Evolutionary conservation across 176 grass and related monocot species (phyloP).

Genomic region (Metroxylon sagu): DNA sequence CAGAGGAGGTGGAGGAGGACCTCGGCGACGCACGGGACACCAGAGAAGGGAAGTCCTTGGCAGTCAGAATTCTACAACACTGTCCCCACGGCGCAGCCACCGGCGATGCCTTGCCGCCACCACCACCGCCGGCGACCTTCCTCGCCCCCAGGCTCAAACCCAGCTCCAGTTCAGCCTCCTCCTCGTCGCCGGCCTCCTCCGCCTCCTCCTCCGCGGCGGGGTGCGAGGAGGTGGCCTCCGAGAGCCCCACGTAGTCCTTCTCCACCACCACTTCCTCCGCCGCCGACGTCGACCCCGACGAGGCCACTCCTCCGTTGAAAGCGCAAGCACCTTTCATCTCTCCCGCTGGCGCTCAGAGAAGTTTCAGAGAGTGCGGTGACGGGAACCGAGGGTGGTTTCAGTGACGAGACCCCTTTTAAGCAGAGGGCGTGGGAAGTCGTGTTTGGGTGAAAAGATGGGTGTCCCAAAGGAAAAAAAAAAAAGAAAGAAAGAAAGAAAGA

Average conservation of each 20-base stretch:
- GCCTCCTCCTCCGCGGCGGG: too few species aligned
- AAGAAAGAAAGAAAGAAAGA: too few species aligned
- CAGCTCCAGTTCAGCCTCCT: constrained; percentile 44
- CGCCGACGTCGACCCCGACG: constrained; percentile 17
- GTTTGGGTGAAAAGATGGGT: too few species aligned
- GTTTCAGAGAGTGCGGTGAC: too few species aligned
- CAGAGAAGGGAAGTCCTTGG: constrained; percentile 41
- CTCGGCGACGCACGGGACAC: constrained; percentile 5
- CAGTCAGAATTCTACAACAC: constrained; percentile 52
- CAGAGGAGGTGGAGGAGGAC: constrained; percentile 42
- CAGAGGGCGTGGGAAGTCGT: too few species aligned
- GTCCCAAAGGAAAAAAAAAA: too few species aligned
- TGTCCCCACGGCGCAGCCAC: constrained; percentile 9
- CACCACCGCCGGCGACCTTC: constrained; percentile 4
- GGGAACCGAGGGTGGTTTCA: too few species aligned
- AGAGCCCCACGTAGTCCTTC: constrained; percentile 39
- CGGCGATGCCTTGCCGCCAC: constrained; percentile 1
- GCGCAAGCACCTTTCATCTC: constrained; percentile 28
- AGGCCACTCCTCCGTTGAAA: constrained; percentile 22
- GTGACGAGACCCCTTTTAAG: too few species aligned
- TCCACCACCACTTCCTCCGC: constrained; percentile 40
- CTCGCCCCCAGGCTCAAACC: constrained; percentile 57
- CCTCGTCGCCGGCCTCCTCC: neutral
- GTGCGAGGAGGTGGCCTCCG: too few species aligned
- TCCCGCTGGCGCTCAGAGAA: neutral